phyloP scores from a whole-genome alignment of 306 rosid genomes.

The Cicer cuneatum region DNA sequence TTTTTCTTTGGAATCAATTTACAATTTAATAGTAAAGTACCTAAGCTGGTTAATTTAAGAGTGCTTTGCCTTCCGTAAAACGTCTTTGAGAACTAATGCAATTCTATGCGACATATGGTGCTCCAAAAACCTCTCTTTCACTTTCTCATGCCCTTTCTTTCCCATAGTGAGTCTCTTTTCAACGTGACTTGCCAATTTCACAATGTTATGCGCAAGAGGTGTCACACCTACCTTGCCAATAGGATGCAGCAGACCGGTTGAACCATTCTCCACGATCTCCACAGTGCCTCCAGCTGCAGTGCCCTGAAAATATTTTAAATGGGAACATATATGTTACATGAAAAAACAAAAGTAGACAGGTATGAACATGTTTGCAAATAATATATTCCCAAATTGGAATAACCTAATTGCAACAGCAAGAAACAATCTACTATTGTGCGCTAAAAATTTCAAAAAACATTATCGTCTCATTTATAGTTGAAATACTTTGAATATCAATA shows the following conservation, averaged over 20 bases:
- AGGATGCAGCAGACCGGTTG: slow-evolving; percentile 85
- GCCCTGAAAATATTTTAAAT: slow-evolving; percentile 54
- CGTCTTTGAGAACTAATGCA: slow-evolving; percentile 75
- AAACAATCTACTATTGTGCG: slow-evolving; percentile 16
- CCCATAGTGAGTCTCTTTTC: slow-evolving; percentile 93
- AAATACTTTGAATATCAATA: not conserved
- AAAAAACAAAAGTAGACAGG: not conserved
- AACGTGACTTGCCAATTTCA: slow-evolving; percentile 79
- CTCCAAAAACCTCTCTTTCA: slow-evolving; percentile 83
- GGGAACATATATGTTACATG: not conserved
- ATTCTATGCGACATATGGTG: slow-evolving; percentile 84
- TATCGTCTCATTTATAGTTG: not conserved
- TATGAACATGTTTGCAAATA: not conserved
- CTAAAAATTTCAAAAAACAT: not conserved
- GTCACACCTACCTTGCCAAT: slow-evolving; percentile 72
- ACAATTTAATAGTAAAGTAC: slow-evolving; percentile 39
- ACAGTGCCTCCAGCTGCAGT: slow-evolving; percentile 93
- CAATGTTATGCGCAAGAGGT: slow-evolving; percentile 76
- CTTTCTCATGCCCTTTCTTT: slow-evolving; percentile 77
- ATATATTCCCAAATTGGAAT: slow-evolving; percentile 10
- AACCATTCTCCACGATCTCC: slow-evolving; percentile 87
- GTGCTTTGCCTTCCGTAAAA: slow-evolving; percentile 65
- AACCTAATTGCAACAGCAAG: slow-evolving; percentile 4
- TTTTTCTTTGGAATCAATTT: slow-evolving; percentile 43
- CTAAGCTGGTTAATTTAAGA: slow-evolving; percentile 42